Percentiles rank a stretch among this genome's conserved stretches.
phyloP scores from a whole-genome alignment of 2,329 filamentous ascomycete genomes.

The Fusarium domesticum region DNA sequence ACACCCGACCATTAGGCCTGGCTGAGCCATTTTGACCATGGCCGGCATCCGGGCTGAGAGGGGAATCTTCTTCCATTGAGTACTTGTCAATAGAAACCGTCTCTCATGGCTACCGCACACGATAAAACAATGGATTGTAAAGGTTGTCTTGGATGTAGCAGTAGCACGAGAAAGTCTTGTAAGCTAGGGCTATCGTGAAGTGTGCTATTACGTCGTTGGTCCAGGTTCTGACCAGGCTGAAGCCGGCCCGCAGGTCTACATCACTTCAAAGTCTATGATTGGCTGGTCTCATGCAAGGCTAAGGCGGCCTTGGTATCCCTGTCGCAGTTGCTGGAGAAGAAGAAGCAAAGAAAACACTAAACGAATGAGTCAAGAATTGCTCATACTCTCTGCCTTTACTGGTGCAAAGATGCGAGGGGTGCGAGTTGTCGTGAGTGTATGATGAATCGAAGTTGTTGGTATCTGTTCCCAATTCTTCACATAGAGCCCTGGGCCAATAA shows the following conservation, averaged over 20 bases:
- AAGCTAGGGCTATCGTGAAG: background rate
- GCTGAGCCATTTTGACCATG: conserved; percentile 14
- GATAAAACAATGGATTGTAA: conserved; percentile 1
- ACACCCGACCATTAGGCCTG: conserved; percentile 21
- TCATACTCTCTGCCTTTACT: too few relatives aligned
- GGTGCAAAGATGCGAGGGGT: too few relatives aligned
- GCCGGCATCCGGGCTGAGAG: conserved; percentile 14
- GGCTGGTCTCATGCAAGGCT: background rate
- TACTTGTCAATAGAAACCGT: conserved; percentile 7
- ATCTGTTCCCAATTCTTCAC: conserved; percentile 16
- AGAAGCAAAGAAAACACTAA: conserved; percentile 2
- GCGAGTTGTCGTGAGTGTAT: background rate
- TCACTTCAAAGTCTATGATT: background rate
- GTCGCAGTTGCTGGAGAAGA: background rate
- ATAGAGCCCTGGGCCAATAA: conserved; percentile 13
- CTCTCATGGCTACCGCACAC: conserved; percentile 14
- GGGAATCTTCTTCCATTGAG: conserved; percentile 31
- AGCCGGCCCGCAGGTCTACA: background rate
- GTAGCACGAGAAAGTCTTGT: conserved; percentile 1
- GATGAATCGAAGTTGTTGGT: too few relatives aligned
- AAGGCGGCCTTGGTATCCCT: background rate
- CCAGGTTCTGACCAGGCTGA: background rate
- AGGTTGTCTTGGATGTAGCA: background rate
- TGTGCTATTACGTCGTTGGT: conserved; percentile 1
- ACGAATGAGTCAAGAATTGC: too few relatives aligned